Evolutionary conservation across 2,329 filamentous ascomycete species (phyloP).

Genomic region (Fusarium torreyae): DNA sequence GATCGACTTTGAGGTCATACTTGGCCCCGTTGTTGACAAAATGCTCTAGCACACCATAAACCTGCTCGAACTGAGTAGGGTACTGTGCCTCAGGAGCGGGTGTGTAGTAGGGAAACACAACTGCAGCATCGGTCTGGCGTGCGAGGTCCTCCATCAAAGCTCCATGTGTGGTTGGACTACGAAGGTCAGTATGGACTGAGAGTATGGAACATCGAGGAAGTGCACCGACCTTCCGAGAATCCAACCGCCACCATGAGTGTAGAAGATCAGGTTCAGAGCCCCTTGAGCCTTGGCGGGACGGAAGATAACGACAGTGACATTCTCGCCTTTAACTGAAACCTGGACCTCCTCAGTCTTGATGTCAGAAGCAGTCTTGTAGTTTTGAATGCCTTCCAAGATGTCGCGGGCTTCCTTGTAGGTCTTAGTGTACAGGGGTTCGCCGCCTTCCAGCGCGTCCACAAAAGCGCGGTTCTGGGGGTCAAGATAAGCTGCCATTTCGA

Average conservation of each 20-base stretch:
- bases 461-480: conserved; percentile 28
- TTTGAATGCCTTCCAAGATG: conserved; percentile 26
- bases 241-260: conserved; percentile 35
- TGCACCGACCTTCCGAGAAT: conserved; percentile 26
- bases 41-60: conserved; percentile 19
- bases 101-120: conserved; percentile 33
- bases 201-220: rapidly evolving
- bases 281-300: conserved; percentile 10
- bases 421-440: conserved; percentile 29
- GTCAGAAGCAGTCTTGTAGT: conserved; percentile 15
- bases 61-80: conserved; percentile 31
- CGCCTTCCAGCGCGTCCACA: conserved; percentile 13
- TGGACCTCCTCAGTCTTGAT: conserved; percentile 9
- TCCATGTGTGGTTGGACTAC: conserved; percentile 16
- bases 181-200: neutral
- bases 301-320: conserved; percentile 14
- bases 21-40: conserved; percentile 15
- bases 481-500: conserved; percentile 23
- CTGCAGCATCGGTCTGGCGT: conserved; percentile 29
- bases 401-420: conserved; percentile 31
- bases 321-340: conserved; percentile 12
- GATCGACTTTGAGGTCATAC: conserved; percentile 17
- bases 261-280: conserved; percentile 33
- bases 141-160: conserved; percentile 34
- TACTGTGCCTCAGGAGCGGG: conserved; percentile 35